phyloP scores from a whole-genome alignment of 768 basidiomycete genomes.

The Suillus luteus region DNA sequence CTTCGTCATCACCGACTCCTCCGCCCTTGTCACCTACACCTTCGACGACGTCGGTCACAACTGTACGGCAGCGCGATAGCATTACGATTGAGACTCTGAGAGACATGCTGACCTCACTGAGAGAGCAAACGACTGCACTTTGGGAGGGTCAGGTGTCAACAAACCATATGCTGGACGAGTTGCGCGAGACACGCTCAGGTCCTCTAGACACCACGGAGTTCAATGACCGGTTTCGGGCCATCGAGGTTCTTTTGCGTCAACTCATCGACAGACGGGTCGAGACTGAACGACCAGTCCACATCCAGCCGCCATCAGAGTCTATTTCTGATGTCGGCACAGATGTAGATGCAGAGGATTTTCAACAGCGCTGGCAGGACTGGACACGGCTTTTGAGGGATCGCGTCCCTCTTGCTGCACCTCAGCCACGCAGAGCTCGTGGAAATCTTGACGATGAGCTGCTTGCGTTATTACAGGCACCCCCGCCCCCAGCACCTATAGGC shows the following conservation, averaged over 20 bases:
- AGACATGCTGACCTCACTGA: constrained; percentile 56
- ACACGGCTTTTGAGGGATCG: constrained; percentile 30
- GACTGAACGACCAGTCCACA: constrained; percentile 13
- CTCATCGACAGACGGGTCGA: constrained; percentile 17
- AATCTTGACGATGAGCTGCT: constrained; percentile 63
- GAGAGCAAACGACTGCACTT: constrained; percentile 59
- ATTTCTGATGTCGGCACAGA: constrained; percentile 32
- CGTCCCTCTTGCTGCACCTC: constrained; percentile 46
- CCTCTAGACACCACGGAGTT: constrained; percentile 43
- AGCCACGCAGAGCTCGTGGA: constrained; percentile 44
- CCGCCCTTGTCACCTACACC: constrained; percentile 41
- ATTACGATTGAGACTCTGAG: constrained; percentile 47
- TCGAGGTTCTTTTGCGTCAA: constrained; percentile 26
- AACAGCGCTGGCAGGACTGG: constrained; percentile 16
- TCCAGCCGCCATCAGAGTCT: constrained; percentile 27
- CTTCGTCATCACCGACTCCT: constrained; percentile 37
- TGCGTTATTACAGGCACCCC: constrained; percentile 55
- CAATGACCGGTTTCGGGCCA: constrained; percentile 30
- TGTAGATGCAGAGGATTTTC: constrained; percentile 19
- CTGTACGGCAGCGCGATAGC: constrained; percentile 37
- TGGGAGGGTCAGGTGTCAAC: constrained; percentile 63
- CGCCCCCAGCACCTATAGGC: constrained; percentile 39
- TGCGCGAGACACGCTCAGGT: constrained; percentile 50
- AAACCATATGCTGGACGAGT: constrained; percentile 61
- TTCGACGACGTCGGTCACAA: constrained; percentile 38